A percentile compares a stretch with the other conserved stretches of the same genome.
These are phyloP conservation scores for Oldenlandia corymbosa DNA, from an alignment of 257 asterid species.

Conservation along the genomic window DNA sequence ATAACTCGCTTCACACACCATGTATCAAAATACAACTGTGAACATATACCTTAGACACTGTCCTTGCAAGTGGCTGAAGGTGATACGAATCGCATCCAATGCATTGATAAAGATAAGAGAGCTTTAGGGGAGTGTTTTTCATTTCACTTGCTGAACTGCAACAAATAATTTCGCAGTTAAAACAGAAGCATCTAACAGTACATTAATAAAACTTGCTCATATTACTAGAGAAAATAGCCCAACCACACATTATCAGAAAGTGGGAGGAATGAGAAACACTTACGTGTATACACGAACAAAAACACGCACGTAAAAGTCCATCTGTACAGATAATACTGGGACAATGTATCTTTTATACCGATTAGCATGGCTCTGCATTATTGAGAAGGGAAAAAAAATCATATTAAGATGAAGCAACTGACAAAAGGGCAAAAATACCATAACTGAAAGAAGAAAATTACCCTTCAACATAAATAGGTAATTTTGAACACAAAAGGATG, in stretches of 20 bases:
- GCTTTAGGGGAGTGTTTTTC: conserved; percentile 93
- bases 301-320: conserved; percentile 96
- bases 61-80: conserved; percentile 88
- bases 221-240: background rate
- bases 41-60: conserved; percentile 60
- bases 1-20: too few relatives aligned
- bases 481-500: too few relatives aligned
- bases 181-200: background rate
- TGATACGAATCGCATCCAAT: conserved; percentile 94
- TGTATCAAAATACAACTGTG: conserved; percentile 3
- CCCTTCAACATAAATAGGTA: too few relatives aligned
- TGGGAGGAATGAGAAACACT: conserved; percentile 30
- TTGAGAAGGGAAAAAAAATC: background rate
- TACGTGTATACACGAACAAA: conserved; percentile 88
- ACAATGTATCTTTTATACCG: conserved; percentile 88
- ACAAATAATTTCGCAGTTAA: conserved; percentile 18
- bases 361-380: conserved; percentile 93
- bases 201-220: background rate
- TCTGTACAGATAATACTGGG: conserved; percentile 88
- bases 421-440: too few relatives aligned
- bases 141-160: conserved; percentile 91
- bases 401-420: too few relatives aligned
- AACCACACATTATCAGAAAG: background rate
- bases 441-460: too few relatives aligned
- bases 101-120: conserved; percentile 92